Conservation (phyloP, 257 asterid species). For the Gardenia jasminoides region DNA sequence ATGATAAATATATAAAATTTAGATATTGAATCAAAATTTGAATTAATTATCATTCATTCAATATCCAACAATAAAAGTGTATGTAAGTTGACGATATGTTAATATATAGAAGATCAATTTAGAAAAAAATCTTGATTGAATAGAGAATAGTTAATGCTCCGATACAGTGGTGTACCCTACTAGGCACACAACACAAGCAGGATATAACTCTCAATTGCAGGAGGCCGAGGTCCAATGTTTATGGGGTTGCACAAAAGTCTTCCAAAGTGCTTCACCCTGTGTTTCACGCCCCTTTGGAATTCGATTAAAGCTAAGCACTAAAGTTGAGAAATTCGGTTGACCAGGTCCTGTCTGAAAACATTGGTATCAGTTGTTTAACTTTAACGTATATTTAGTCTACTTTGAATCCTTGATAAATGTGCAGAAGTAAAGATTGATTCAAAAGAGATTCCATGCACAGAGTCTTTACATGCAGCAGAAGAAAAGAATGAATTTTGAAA, state of each 20-base stretch:
- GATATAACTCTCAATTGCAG: background rate
- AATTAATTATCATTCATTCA: too few species aligned
- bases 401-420: background rate
- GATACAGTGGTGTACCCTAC: background rate
- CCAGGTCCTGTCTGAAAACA: background rate
- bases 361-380: background rate
- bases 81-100: too few species aligned
- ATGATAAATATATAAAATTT: too few species aligned
- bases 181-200: background rate
- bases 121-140: background rate
- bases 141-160: background rate
- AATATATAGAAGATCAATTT: too few species aligned
- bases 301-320: background rate
- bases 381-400: too few species aligned
- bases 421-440: background rate
- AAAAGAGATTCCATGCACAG: too few species aligned
- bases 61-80: too few species aligned
- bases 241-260: slow-evolving; percentile 6
- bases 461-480: background rate
- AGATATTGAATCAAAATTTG: too few species aligned
- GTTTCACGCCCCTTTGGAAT: background rate
- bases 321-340: background rate
- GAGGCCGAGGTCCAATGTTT: background rate
- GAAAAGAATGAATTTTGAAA: too few species aligned
- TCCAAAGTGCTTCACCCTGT: background rate